These are phyloP conservation scores for Penicillium nucicola DNA, from an alignment of 495 filamentous ascomycete genomes.

Conservation along the genomic window DNA sequence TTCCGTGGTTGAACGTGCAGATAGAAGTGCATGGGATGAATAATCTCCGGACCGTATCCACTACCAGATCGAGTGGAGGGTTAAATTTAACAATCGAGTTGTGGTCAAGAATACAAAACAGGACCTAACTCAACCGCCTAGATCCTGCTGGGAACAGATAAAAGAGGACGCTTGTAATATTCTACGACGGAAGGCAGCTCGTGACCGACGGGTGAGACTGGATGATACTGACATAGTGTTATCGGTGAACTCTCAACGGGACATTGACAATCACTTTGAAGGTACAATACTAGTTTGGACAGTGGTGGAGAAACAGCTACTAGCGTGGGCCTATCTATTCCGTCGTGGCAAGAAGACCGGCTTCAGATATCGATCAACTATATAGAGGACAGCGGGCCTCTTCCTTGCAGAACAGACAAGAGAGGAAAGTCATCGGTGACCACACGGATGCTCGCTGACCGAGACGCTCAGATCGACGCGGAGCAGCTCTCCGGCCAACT, in stretches of 20 bases:
- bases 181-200: slow-evolving; percentile 11
- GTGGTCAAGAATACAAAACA: slow-evolving; percentile 31
- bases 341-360: slow-evolving; percentile 10
- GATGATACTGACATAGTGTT: slow-evolving; percentile 16
- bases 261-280: slow-evolving; percentile 9
- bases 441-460: slow-evolving; percentile 14
- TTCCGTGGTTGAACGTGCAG: slow-evolving; percentile 8
- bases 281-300: slow-evolving; percentile 7
- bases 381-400: slow-evolving; percentile 7
- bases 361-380: slow-evolving; percentile 19
- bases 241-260: slow-evolving; percentile 4
- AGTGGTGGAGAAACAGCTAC: slow-evolving; percentile 7
- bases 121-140: slow-evolving; percentile 22
- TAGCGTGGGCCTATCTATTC: slow-evolving; percentile 8
- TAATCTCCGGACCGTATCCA: slow-evolving; percentile 28
- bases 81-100: slow-evolving; percentile 29
- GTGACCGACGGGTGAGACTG: slow-evolving; percentile 12
- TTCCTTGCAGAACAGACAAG: slow-evolving; percentile 14
- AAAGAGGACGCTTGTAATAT: slow-evolving; percentile 6
- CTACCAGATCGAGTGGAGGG: slow-evolving; percentile 38
- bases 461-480: slow-evolving; percentile 16
- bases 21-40: slow-evolving; percentile 36
- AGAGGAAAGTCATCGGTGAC: slow-evolving; percentile 16
- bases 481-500: slow-evolving; percentile 9
- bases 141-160: slow-evolving; percentile 23